These are phyloP conservation scores for Carex pumila DNA, from an alignment of 176 grass and related monocot species.

Conservation along the genomic window DNA sequence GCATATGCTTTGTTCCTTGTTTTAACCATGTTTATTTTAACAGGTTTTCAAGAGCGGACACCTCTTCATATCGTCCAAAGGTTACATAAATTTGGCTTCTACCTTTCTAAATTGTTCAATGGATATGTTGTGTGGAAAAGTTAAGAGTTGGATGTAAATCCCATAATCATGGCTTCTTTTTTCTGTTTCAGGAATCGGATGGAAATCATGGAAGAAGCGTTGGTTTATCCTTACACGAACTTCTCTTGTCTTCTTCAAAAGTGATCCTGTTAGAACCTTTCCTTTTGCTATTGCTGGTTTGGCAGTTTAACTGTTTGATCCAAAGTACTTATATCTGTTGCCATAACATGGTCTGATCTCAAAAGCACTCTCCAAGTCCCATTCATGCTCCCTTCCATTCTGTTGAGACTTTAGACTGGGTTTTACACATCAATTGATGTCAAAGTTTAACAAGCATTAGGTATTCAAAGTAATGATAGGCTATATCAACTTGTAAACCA, in stretches of 20 bases:
- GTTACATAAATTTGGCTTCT: conserved; percentile 27
- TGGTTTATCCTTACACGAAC: conserved; percentile 99
- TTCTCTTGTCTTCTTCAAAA: conserved; percentile 98
- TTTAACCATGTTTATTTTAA: conserved; percentile 7
- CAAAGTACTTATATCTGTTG: neutral
- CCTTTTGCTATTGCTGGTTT: conserved; percentile 1
- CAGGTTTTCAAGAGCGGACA: conserved; percentile 99
- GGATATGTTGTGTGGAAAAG: neutral
- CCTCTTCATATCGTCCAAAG: conserved; percentile 99
- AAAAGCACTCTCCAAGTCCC: neutral
- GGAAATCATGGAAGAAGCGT: conserved; percentile 99
- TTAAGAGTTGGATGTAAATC: neutral
- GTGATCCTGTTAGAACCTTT: conserved; percentile 76
- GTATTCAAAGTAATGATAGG: neutral
- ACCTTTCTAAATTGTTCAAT: neutral
- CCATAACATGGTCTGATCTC: neutral
- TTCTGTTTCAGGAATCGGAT: conserved; percentile 76
- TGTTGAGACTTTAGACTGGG: neutral
- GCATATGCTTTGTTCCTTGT: neutral
- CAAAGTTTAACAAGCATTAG: neutral
- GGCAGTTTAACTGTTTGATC: neutral
- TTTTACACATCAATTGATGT: neutral
- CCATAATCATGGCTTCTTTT: conserved; percentile 14
- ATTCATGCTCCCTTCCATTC: neutral
- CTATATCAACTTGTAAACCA: neutral